Evolutionary conservation across 1,284 basidiomycete species (phyloP), one percentile per base, ranked within the genome.

Genomic region (Fomes fomentarius): DNA sequence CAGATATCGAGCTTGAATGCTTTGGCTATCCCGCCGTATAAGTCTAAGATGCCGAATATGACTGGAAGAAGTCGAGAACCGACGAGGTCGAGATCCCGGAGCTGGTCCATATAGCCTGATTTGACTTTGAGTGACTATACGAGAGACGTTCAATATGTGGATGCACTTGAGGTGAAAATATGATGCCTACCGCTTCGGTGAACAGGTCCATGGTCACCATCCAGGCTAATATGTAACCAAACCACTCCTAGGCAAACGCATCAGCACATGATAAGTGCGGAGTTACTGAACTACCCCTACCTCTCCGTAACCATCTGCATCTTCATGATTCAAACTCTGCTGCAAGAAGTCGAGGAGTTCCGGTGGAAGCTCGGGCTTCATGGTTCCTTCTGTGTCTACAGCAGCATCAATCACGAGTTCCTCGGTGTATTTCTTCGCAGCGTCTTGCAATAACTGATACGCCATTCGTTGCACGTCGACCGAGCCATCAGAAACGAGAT

Each of bases 151-250:
- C 33, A 54, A 65, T 31, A n/a, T 31, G 3, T 30, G 14, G 21
- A 2, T 11, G 10, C 10, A 11, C 14, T 12, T 26, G 15, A 11
- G 41, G 22, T 39, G 30, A 28, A 9, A 8, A 26, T n/a, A n/a
- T n/a, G n/a, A n/a, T n/a, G 76, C 90, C 62, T 67, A 96, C 94
- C 9, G 94, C 90, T 67, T 92, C 84, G 30, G 80, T 77, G 71
- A 99, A 98, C 54, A 93, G 81, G 66, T 96, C 92, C 61, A 98
- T 89, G 0, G 90, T 67, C 4, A 94, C 75, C 83, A 98, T 91
- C 96, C 96, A 99, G 8, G 82, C 82, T 4, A 98, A 77, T n/a
- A 98, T 74, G 64, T 87, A 82, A 4, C 84, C 83, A 57, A 89
- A 83, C 4, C 79, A 64, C 45, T 74, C 74, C 77, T 84, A 59